A percentile compares a stretch with the other conserved stretches of the same genome.
These are phyloP conservation scores for Cardamine occulta DNA, from an alignment of 345 rosid species.

Conservation along the genomic window DNA sequence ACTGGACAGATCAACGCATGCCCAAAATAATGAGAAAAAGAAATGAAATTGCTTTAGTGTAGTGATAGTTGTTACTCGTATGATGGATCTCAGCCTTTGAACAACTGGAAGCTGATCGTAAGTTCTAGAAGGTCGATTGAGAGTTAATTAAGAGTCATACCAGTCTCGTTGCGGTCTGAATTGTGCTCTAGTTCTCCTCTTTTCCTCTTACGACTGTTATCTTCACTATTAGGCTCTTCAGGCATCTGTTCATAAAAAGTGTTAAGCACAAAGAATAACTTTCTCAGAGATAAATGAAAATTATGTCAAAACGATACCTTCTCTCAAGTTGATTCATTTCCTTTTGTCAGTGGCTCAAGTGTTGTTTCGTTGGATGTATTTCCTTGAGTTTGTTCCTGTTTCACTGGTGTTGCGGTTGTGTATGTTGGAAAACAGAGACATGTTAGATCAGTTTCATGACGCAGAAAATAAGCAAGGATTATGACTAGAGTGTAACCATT, in stretches of 20 bases:
- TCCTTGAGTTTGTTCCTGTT: slow-evolving; percentile 11
- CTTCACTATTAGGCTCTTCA: not conserved
- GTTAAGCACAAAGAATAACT: not conserved
- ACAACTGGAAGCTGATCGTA: not conserved
- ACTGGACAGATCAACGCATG: not conserved
- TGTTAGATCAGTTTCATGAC: not conserved
- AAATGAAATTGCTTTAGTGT: not conserved
- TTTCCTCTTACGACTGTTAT: slow-evolving; percentile 1
- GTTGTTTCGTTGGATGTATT: not conserved
- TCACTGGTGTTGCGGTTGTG: too few relatives aligned
- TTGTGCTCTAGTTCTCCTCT: slow-evolving; percentile 3
- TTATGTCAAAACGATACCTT: not conserved
- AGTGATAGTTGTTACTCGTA: not conserved
- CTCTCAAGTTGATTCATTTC: slow-evolving; percentile 2
- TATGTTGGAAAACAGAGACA: slow-evolving; percentile 12
- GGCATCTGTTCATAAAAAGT: not conserved
- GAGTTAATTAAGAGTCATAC: slow-evolving; percentile 1
- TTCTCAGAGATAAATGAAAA: not conserved
- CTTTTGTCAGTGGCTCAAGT: not conserved
- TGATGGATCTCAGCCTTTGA: slow-evolving; percentile 36
- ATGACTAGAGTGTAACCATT: slow-evolving; percentile 26
- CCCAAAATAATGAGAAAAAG: not conserved
- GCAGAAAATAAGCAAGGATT: not conserved
- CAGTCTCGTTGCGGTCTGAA: slow-evolving; percentile 2
- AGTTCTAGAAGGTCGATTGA: not conserved